Evolutionary conservation across 2,329 filamentous ascomycete species (phyloP), one percentile per base, ranked within the genome.

Genomic region (Rhinocladiella similis): DNA sequence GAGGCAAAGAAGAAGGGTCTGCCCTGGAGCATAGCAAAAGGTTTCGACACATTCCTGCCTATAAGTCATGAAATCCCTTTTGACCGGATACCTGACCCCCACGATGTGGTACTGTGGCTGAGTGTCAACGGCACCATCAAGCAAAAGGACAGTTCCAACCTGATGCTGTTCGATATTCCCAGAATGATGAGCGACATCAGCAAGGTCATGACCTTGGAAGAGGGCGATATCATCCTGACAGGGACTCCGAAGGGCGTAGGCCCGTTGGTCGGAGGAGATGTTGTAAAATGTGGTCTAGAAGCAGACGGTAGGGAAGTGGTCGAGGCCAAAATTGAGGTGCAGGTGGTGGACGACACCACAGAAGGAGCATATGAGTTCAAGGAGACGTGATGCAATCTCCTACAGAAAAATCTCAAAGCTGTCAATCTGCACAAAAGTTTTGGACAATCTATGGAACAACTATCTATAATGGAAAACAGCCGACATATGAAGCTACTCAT

Each of bases 211-310:
- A 91, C 91, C 7, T 80, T 99, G 57, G 88, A 96, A 74, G 84
- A 89, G 68, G 94, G 93, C 47, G 94, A 99, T 73, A 86, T 99
- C 68, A 85, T 99, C 47, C 77, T 99, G 66, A 99, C 94, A n/a
- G 94, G 94, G 16, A 99, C 94, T 49, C 94, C 94, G 48, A 97
- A 97, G 77, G 94, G 94, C 12, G 94, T 99, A 1, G 94, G 94
- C 1, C 81, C 86, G 18, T 91, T 96, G 1, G 84, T 86, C 58
- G 85, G 89, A 1, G 94, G 94, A 2, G 92, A 99, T 75, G 80
- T 93, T 29, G 90, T 99, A 82, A 87, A 82, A 62, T 92, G 90
- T 22, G 91, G 91, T 3, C 80, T 97, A 65, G 86, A 84, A 70
- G 85, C 96, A 27, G 80, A 82, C 55, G 92, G 92, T 36, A 86